Base-by-base conservation (phyloP, 495 filamentous ascomycete species). In the Podospora bellae-mahoneyi region DNA sequence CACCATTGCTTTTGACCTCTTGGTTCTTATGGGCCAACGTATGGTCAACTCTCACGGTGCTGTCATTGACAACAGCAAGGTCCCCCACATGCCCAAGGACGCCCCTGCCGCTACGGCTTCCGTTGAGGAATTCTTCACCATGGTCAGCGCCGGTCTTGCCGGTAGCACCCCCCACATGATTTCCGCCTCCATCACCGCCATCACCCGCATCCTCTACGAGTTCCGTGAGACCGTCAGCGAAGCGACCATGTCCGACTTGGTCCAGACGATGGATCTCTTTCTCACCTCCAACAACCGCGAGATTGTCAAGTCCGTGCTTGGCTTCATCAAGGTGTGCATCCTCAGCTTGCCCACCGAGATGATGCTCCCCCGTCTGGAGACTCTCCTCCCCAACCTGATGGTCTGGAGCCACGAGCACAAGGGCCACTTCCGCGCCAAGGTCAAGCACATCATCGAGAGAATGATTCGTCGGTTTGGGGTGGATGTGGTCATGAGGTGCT, bases 371-470 rank as follows among this genome's bases (percentile, higher is more conserved):
- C 85, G 92, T 34, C 84, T 99, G 44, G 76, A 79, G 28, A 85
- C 87, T 2, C 82, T 98, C 64, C 85, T 99, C 26, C 91, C 93
- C 23, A 96, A 94, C 77, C 81, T 97, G 10, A 91, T 97, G 88
- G 88, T 91, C 20, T 99, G 95, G 95, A 92, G 90, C 72, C 92
- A 97, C 79, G 95, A 99, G 78, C 96, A 99, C 81, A 97, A 96
- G 80, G 93, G 91, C 18, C 92, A 95, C 73, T 93, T 98, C 77
- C 91, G 92, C 69, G 89, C 92, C 32, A 98, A 97, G 83, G 93
- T 99, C 65, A 98, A 97, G 86, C 92, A 97, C 73, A 97, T 99
- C 69, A 78, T 98, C 32, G 95, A 99, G 79, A 87, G 95, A 32
- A 92, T 97, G 83, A 88, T 97, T 28, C 86, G 95, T 19, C 87